Percentiles rank a stretch among this genome's conserved stretches.
Conservation (phyloP, 352 stramenopile genomes). For the Thalassiosira hispida region DNA sequence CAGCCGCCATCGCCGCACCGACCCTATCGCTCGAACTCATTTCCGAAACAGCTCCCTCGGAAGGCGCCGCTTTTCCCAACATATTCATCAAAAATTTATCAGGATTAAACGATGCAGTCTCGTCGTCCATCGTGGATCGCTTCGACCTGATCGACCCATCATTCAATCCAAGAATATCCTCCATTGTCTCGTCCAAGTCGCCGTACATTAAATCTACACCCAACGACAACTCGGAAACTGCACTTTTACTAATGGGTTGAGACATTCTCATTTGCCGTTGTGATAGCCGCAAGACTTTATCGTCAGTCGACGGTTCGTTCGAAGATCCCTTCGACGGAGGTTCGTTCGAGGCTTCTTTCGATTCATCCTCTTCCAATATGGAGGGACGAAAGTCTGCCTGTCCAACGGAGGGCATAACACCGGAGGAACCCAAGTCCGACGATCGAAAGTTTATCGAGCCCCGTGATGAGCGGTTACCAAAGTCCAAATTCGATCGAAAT, state of each 20-base stretch:
- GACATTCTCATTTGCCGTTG: background rate
- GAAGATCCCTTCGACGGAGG: too few relatives aligned
- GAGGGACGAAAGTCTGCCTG: too few relatives aligned
- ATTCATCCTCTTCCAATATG: background rate
- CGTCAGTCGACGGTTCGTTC: too few relatives aligned
- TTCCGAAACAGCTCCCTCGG: background rate
- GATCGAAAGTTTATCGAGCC: too few relatives aligned
- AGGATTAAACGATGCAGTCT: conserved; percentile 32
- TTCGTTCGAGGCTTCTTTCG: too few relatives aligned
- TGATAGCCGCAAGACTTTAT: too few relatives aligned
- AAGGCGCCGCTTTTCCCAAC: background rate
- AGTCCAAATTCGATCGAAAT: background rate
- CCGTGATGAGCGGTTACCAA: too few relatives aligned
- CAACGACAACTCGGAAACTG: conserved; percentile 50
- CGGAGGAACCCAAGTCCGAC: too few relatives aligned
- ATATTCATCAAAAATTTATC: conserved; percentile 4
- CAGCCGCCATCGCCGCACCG: background rate
- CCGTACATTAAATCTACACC: conserved; percentile 60
- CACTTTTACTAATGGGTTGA: conserved; percentile 9
- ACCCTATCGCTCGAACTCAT: conserved; percentile 11
- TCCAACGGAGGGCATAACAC: too few relatives aligned
- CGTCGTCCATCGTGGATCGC: conserved; percentile 7
- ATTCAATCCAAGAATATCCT: conserved; percentile 6
- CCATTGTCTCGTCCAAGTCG: conserved; percentile 12
- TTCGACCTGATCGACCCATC: background rate